Percentiles rank a stretch among this genome's conserved stretches.
Conservation (phyloP, 495 filamentous ascomycete genomes). For the Patellaria atrata region DNA sequence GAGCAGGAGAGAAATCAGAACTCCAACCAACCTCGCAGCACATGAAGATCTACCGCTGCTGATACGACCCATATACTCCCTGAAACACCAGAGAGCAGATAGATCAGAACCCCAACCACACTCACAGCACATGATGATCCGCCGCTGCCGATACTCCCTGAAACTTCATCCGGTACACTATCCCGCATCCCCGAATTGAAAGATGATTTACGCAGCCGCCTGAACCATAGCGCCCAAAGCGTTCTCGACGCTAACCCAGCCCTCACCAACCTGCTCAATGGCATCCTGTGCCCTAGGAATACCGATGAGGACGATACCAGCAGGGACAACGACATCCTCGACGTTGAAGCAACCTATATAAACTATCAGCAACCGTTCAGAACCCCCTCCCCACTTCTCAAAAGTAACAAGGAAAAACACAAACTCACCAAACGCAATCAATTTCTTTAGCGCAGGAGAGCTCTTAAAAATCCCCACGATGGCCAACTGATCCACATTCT, state of each 20-base stretch:
- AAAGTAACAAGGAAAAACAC: too few species aligned
- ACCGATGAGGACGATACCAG: constrained; percentile 62
- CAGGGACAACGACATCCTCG: constrained; percentile 51
- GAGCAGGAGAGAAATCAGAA: too few species aligned
- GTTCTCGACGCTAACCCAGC: constrained; percentile 22
- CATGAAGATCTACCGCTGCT: too few species aligned
- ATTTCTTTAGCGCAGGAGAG: constrained; percentile 55
- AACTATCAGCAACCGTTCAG: too few species aligned
- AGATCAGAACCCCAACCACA: background rate
- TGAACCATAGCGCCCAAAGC: constrained; percentile 22
- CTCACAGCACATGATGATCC: too few species aligned
- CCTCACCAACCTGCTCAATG: constrained; percentile 39
- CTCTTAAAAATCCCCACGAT: constrained; percentile 56
- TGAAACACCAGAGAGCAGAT: background rate
- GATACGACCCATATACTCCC: too few species aligned
- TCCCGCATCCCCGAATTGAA: too few species aligned
- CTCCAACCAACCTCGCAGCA: too few species aligned
- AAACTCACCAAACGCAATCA: constrained; percentile 76
- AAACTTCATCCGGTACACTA: too few species aligned
- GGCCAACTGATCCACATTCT: constrained; percentile 57
- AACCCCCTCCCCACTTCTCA: too few species aligned
- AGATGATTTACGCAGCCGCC: too few species aligned
- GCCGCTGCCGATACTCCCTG: too few species aligned
- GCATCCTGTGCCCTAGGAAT: constrained; percentile 51
- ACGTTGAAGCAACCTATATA: constrained; percentile 78